Evolutionary conservation across 23 red algal genomes (phyloP).

Genomic region (Gracilariopsis chorda): DNA sequence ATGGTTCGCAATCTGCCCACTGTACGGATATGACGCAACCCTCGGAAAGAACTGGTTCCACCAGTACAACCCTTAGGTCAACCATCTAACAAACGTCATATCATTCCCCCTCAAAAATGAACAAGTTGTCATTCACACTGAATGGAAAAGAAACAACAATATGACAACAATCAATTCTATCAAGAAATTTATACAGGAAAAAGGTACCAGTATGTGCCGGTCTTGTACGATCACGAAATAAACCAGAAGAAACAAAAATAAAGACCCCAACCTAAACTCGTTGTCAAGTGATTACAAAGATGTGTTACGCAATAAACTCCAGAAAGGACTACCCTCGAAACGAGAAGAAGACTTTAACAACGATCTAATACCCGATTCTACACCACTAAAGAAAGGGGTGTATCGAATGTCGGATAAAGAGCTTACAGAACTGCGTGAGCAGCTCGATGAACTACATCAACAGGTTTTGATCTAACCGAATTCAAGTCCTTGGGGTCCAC

Average conservation of each 20-base stretch:
- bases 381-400: not conserved
- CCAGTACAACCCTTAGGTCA: not conserved
- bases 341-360: constrained; percentile 1
- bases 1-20: not conserved
- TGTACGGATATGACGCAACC: constrained; percentile 22
- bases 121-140: not conserved
- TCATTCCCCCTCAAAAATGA: not conserved
- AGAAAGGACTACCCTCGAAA: constrained; percentile 2
- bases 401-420: no score
- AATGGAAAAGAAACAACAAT: not conserved
- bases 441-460: no score
- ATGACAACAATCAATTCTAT: not conserved
- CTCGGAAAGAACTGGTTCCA: constrained; percentile 12
- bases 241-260: not conserved
- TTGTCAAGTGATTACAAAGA: not conserved
- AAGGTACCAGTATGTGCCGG: not conserved
- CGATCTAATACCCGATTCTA: not conserved
- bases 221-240: not conserved
- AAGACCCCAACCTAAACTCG: not conserved
- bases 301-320: not conserved
- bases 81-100: not conserved
- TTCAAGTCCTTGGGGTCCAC: no score
- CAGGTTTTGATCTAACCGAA: no score
- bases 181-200: not conserved
- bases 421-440: no score